Conservation (phyloP, 2,329 filamentous ascomycete species). For the Eurotiales sp. region DNA sequence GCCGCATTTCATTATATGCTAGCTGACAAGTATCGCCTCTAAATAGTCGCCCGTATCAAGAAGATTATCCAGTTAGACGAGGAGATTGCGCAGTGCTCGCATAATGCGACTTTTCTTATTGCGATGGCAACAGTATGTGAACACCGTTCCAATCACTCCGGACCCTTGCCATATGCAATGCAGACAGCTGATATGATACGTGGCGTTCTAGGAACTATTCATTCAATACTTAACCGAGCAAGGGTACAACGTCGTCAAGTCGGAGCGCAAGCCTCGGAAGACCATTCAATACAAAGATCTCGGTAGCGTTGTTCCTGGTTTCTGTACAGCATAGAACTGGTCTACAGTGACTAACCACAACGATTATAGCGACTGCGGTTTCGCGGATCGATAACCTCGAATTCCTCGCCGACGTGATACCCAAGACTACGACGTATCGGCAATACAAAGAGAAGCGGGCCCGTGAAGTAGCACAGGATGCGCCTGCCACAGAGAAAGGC, state of each 20-base stretch:
- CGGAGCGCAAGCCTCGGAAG: conserved; percentile 84
- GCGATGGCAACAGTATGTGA: conserved; percentile 75
- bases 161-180: not conserved
- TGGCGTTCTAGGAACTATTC: conserved; percentile 78
- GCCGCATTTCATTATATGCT: not conserved
- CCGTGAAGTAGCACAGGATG: conserved; percentile 30
- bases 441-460: conserved; percentile 65
- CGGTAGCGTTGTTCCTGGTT: conserved; percentile 45
- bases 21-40: not conserved
- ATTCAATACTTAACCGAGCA: conserved; percentile 86
- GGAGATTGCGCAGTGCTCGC: conserved; percentile 81
- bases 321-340: not conserved
- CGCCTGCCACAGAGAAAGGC: conserved; percentile 33
- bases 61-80: conserved; percentile 89
- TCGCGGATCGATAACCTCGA: conserved; percentile 89
- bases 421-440: conserved; percentile 77
- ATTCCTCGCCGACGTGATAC: conserved; percentile 87
- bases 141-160: not conserved
- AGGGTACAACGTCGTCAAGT: conserved; percentile 80
- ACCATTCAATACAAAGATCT: conserved; percentile 97
- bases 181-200: conserved; percentile 15
- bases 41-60: conserved; percentile 83
- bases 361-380: conserved; percentile 81
- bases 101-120: conserved; percentile 91
- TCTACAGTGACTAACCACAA: conserved; percentile 15